Conservation (phyloP, 208 protist genomes). For the Wallacemonas rigidus region DNA sequence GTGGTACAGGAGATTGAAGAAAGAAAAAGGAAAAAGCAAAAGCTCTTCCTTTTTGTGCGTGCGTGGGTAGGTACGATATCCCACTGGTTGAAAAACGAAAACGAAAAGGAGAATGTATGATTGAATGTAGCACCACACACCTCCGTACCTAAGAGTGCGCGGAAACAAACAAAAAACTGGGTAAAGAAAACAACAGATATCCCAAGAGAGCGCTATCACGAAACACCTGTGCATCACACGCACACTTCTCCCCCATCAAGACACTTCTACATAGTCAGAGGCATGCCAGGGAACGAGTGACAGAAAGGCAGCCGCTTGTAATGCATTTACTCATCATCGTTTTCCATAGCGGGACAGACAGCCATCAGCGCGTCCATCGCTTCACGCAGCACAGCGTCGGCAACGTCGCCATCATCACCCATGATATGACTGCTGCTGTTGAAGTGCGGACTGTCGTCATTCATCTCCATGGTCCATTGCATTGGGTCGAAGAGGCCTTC, state of each 20-base stretch:
- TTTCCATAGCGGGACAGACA: neutral
- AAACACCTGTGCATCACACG: neutral
- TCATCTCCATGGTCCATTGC: constrained; percentile 7
- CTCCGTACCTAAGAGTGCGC: neutral
- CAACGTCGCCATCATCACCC: constrained; percentile 4
- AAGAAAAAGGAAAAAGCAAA: constrained; percentile 19
- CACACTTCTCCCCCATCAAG: too few relatives aligned
- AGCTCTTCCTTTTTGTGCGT: neutral
- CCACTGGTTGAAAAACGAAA: neutral
- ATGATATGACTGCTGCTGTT: constrained; percentile 10
- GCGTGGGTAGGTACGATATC: neutral
- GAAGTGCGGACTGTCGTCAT: neutral
- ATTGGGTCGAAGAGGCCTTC: neutral
- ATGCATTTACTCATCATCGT: constrained; percentile 19
- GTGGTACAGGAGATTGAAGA: constrained; percentile 21
- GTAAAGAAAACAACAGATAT: constrained; percentile 19
- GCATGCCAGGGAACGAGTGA: too few relatives aligned
- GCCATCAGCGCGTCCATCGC: neutral
- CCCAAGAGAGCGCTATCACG: constrained; percentile 1
- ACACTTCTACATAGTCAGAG: too few relatives aligned
- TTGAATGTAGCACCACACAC: constrained; percentile 15
- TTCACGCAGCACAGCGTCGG: neutral
- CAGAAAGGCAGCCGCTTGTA: too few relatives aligned
- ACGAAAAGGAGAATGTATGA: constrained; percentile 8
- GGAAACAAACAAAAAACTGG: constrained; percentile 12